phyloP scores from a whole-genome alignment of 1,284 basidiomycete genomes.

The Malassezia cuniculi region DNA sequence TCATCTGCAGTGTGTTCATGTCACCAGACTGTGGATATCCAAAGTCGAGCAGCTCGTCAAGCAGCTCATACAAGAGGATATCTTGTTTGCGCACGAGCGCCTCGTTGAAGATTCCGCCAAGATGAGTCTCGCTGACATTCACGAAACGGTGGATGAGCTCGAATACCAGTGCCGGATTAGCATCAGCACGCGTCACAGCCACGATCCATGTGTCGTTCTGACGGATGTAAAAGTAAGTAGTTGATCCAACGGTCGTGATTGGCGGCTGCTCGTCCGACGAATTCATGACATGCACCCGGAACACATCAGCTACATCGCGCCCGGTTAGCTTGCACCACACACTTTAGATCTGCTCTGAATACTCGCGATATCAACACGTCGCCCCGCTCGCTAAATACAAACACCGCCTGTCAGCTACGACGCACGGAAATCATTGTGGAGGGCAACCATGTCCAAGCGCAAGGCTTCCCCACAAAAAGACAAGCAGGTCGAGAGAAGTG shows the following conservation, averaged over 20 bases:
- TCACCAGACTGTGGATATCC: constrained; percentile 99
- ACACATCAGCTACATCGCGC: constrained; percentile 38
- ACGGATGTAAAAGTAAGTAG: constrained; percentile 91
- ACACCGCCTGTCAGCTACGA: constrained; percentile 80
- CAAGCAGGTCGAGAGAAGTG: too few relatives aligned
- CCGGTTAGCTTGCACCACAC: constrained; percentile 5
- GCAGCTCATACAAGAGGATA: constrained; percentile 41
- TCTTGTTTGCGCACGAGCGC: constrained; percentile 96
- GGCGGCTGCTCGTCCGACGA: constrained; percentile 91
- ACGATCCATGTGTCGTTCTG: constrained; percentile 89
- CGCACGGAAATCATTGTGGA: too few relatives aligned
- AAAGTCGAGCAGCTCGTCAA: constrained; percentile 76
- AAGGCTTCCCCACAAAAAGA: too few relatives aligned
- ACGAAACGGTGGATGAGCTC: constrained; percentile 95
- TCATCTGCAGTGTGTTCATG: constrained; percentile 89
- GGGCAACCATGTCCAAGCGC: too few relatives aligned
- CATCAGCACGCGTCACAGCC: constrained; percentile 92
- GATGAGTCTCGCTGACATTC: constrained; percentile 81
- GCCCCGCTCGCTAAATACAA: constrained; percentile 94
- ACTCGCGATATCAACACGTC: constrained; percentile 51
- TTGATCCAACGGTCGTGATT: constrained; percentile 91
- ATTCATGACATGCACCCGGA: constrained; percentile 75
- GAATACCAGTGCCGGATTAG: constrained; percentile 92
- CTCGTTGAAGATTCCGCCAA: constrained; percentile 93
- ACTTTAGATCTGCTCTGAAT: constrained; percentile 35